These are phyloP conservation scores for Crassisporium funariophilum DNA, from an alignment of 768 basidiomycete species.

Conservation along the genomic window DNA sequence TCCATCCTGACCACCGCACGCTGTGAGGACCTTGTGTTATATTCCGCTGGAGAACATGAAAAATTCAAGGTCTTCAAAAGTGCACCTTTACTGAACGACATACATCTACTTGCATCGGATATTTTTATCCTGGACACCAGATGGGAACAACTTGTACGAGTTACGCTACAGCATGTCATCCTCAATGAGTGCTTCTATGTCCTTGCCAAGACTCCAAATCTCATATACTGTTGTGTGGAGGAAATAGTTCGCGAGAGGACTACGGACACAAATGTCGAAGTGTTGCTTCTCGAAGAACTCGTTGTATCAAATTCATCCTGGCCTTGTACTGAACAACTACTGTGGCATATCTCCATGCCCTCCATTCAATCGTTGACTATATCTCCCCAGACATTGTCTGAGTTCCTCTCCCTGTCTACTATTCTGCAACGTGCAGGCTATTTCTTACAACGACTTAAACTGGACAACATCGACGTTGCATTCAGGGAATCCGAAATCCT, in stretches of 20 bases:
- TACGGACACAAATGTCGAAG: neutral
- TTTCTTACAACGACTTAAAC: too few relatives aligned
- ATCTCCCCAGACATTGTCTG: neutral
- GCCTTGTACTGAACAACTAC: neutral
- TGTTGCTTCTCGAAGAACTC: neutral
- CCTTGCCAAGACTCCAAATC: neutral
- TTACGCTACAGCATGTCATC: constrained; percentile 6
- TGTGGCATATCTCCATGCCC: neutral
- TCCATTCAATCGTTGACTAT: neutral
- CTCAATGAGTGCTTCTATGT: constrained; percentile 11
- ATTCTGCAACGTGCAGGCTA: too few relatives aligned
- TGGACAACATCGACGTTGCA: too few relatives aligned
- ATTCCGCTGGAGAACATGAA: neutral
- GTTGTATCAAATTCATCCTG: neutral
- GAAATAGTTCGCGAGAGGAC: neutral
- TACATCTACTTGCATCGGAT: constrained; percentile 1
- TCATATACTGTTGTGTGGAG: neutral
- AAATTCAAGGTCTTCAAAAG: neutral
- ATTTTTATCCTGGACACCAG: constrained; percentile 1
- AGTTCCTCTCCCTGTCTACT: too few relatives aligned
- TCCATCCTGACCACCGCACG: neutral
- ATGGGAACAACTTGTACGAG: constrained; percentile 1
- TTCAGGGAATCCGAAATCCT: too few relatives aligned
- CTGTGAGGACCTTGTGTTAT: too few relatives aligned
- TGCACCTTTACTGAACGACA: neutral